Evolutionary conservation across 1,284 basidiomycete genomes (phyloP).

Genomic region (Apiotrichum mycotoxinovorans): DNA sequence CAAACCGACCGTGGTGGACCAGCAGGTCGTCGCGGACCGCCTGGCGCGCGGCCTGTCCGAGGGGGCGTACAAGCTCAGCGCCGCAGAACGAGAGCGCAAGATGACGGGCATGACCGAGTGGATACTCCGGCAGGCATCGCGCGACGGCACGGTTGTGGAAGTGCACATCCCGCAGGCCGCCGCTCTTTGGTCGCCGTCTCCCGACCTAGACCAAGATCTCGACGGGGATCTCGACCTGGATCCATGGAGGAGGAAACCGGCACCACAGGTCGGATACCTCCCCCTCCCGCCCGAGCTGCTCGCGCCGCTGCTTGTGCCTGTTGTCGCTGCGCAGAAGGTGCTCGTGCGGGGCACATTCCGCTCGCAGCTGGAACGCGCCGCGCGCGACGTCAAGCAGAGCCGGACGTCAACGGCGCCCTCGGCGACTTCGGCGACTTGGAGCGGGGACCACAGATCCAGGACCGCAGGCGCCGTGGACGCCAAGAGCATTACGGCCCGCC

Average conservation of each 20-base stretch:
- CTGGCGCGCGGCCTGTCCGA: neutral
- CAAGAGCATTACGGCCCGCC: constrained; percentile 5
- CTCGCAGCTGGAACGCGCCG: constrained; percentile 7
- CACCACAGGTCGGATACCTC: constrained; percentile 25
- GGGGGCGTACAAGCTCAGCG: constrained; percentile 8
- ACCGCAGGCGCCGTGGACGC: neutral
- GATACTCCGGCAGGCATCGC: constrained; percentile 27
- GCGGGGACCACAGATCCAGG: neutral
- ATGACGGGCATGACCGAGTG: constrained; percentile 25
- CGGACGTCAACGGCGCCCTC: too few relatives aligned
- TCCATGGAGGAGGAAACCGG: too few relatives aligned
- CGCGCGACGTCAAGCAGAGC: neutral
- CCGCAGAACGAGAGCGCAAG: constrained; percentile 19
- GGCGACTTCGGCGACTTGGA: too few relatives aligned
- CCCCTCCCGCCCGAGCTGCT: constrained; percentile 35
- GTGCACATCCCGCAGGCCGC: constrained; percentile 5
- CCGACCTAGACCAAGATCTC: too few relatives aligned
- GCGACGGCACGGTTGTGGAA: constrained; percentile 34
- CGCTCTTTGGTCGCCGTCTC: too few relatives aligned
- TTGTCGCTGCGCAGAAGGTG: constrained; percentile 8
- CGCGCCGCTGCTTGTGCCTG: constrained; percentile 27
- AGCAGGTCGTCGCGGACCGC: constrained; percentile 18
- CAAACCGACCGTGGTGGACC: constrained; percentile 10
- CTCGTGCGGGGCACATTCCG: constrained; percentile 11
- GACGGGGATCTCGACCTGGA: too few relatives aligned